A percentile compares a stretch with the other conserved stretches of the same genome.
phyloP scores from a whole-genome alignment of 2,329 filamentous ascomycete species.

The Ophiostoma pallidulum region DNA sequence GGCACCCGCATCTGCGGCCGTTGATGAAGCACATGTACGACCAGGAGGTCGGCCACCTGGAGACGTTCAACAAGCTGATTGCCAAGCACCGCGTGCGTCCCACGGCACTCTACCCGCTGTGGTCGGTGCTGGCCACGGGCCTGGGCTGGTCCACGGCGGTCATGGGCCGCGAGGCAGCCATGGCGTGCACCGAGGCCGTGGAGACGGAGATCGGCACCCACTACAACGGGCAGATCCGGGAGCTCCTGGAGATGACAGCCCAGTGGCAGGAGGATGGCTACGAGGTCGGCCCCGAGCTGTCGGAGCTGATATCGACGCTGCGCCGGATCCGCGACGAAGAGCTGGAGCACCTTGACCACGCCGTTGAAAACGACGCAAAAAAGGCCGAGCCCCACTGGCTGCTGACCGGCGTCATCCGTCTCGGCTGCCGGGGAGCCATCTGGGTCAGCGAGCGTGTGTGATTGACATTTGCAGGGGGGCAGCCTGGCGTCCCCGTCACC shows the following conservation, averaged over 20 bases:
- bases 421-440: constrained; percentile 87
- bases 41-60: constrained; percentile 82
- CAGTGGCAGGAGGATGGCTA: constrained; percentile 70
- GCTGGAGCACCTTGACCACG: constrained; percentile 91
- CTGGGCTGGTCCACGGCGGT: constrained; percentile 85
- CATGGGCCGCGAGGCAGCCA: constrained; percentile 85
- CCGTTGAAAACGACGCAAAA: constrained; percentile 85
- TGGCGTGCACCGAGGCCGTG: constrained; percentile 97
- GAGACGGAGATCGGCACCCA: constrained; percentile 96
- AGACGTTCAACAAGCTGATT: constrained; percentile 74
- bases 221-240: constrained; percentile 86
- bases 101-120: constrained; percentile 85
- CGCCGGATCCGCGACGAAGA: constrained; percentile 89
- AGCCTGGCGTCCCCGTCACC: too few relatives aligned
- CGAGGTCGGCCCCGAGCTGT: constrained; percentile 69
- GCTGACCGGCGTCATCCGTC: constrained; percentile 74
- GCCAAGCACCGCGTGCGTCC: constrained; percentile 83
- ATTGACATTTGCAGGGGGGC: background rate
- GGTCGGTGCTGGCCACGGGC: constrained; percentile 69
- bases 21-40: constrained; percentile 98
- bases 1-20: constrained; percentile 78
- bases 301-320: constrained; percentile 61
- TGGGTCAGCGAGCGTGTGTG: constrained; percentile 68
- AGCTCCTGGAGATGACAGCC: constrained; percentile 69
- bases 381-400: constrained; percentile 84